Evolutionary conservation across 1,284 basidiomycete genomes (phyloP).

Genomic region (Golubevia pallescens): DNA sequence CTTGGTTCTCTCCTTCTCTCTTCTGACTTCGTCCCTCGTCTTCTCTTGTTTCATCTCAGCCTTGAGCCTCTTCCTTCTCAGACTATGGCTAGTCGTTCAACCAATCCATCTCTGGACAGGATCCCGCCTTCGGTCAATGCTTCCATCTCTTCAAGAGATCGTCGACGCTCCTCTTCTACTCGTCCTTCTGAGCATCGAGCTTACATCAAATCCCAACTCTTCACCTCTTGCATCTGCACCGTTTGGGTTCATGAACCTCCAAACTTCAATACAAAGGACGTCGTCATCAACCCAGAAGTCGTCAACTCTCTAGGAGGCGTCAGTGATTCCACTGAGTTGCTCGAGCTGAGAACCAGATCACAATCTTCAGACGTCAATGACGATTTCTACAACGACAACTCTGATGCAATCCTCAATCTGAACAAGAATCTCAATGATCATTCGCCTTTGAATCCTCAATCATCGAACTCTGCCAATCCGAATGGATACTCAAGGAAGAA

Average conservation of each 20-base stretch:
- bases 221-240: slow-evolving; percentile 7
- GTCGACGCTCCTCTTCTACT: slow-evolving; percentile 15
- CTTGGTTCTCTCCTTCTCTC: too few relatives aligned
- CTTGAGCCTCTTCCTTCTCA: too few relatives aligned
- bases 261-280: slow-evolving; percentile 50
- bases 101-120: background rate
- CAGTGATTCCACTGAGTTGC: slow-evolving; percentile 40
- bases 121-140: background rate
- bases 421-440: background rate
- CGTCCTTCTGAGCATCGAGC: slow-evolving; percentile 11
- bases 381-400: background rate
- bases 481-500: background rate
- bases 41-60: too few relatives aligned
- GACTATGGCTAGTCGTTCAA: background rate
- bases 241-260: slow-evolving; percentile 60
- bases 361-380: background rate
- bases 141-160: background rate
- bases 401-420: background rate
- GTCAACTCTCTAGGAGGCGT: slow-evolving; percentile 28
- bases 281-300: slow-evolving; percentile 53
- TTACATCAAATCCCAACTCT: slow-evolving; percentile 11
- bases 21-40: too few relatives aligned
- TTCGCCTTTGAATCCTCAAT: too few relatives aligned
- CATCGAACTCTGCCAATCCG: background rate
- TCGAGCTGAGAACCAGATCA: slow-evolving; percentile 22